Base-by-base conservation (phyloP, 1,284 basidiomycete species). In the Irpex lacteus region DNA sequence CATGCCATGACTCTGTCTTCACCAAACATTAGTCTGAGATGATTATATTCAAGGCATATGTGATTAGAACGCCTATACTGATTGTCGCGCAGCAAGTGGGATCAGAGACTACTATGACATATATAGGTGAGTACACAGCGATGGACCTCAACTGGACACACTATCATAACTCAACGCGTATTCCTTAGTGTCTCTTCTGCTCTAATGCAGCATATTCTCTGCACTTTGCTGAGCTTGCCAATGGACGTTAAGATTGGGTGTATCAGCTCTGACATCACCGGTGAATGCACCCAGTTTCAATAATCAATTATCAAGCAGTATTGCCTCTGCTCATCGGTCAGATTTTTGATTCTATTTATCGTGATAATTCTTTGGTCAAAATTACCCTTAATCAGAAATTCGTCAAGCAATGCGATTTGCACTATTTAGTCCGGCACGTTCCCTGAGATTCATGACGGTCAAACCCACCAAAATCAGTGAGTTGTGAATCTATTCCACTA, bases 401-500 rank as follows among this genome's bases (percentile, higher is more conserved):
- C 59, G 26, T 38, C 37, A 49, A 15, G 19, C 8, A 60, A 32
- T 50, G 21, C 49, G 36, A 34, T n/a, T 60, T 11, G 44, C 40
- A 21, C 32, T 60, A 15, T 49, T 32, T 15, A 47, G 49, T 3
- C 59, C 59, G 19, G 59, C 59, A 19, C 52, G 44, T 32, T 47
- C 59, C 5, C 59, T 47, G 15, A 60, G 49, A 32, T 60, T 60
- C n/a, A 60, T 18, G 5, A 60, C 15, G 11, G 36, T 60, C 5
- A 47, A 18, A 9, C 59, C 59, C 21, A 60, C 21, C 26, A 60
- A 60, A 52, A 11, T 49, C 13, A 26, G 59, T 15, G 59, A 60
- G 32, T 60, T 60, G 19, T 52, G 52, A 32, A 60, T 49, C 34
- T 60, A 50, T 18, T n/a, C 44, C 37, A 53, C 59, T 47, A 26